Base-by-base conservation (phyloP, 805 yeast species). In the Yarrowia bubula region DNA sequence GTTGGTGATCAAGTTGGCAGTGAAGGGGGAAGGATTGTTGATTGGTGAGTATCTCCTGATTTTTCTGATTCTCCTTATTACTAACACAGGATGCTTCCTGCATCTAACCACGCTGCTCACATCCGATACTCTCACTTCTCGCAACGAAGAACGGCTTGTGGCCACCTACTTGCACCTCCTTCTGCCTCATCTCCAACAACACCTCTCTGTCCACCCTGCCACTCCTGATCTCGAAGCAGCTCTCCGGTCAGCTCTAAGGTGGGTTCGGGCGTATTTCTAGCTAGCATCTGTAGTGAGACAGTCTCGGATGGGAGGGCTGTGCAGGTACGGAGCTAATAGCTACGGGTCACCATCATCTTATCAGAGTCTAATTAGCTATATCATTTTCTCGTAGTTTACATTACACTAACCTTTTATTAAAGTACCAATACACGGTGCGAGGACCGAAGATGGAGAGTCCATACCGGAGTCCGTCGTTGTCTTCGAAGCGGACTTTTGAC, bases 401-500 rank as follows among this genome's bases (percentile, higher is more conserved):
- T 43, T 38, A 4, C 17, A 38, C 28, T 38, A 41, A 41, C 55
- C 55, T 48, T 48, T 48, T 48, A 48, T 48, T 48, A 48, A 47
- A 35, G 41, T 48, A 48, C 41, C 55, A 42, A 42, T 42, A 42
- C 46, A 42, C 46, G 46, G 28, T 22, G 28, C 28, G 28, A 22
- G n/a, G 28, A 22, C 28, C 28, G 28, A 22, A n/a, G n/a, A 22
- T 22, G 28, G 28, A 22, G 28, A 22, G 28, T 22, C 28, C 28
- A 22, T 22, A 5, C 28, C 28, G 28, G 28, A 22, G 28, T 22
- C 28, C 28, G 28, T 3, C 28, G 28, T 22, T 3, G 3, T 22
- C 28, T 3, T 22, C 28, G 5, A 22, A 5, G 4, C 28, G 28
- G 28, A 22, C 28, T 22, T 22, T n/a, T n/a, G n/a, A n/a, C n/a